Evolutionary conservation across 2,329 filamentous ascomycete species (phyloP).

Genomic region (Penicillium concentricum): DNA sequence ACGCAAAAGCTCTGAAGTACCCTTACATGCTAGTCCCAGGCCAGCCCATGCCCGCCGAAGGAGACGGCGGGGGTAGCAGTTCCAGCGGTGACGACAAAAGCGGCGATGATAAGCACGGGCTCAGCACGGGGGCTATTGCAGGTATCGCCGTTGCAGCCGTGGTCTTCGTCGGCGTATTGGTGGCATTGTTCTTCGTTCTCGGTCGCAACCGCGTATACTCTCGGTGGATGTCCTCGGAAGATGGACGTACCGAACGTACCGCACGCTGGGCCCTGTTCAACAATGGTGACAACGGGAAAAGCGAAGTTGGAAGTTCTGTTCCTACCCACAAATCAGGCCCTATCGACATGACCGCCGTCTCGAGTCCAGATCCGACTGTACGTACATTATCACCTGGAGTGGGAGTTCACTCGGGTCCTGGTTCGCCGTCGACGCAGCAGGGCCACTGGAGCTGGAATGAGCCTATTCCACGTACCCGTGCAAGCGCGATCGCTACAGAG

Average conservation of each 20-base stretch:
- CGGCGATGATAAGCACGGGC: slow-evolving; percentile 2
- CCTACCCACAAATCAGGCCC: neutral
- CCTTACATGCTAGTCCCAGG: slow-evolving; percentile 58
- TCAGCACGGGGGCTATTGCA: slow-evolving; percentile 55
- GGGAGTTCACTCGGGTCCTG: neutral
- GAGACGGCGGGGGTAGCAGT: slow-evolving; percentile 40
- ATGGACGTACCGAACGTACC: slow-evolving; percentile 33
- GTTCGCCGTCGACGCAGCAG: slow-evolving; percentile 2
- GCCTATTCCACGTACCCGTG: neutral
- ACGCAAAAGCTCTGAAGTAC: slow-evolving; percentile 48
- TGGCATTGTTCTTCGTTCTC: slow-evolving; percentile 39
- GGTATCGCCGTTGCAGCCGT: slow-evolving; percentile 58
- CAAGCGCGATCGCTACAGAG: slow-evolving; percentile 10
- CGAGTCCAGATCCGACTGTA: slow-evolving; percentile 9
- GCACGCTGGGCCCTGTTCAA: slow-evolving; percentile 34
- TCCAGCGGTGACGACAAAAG: neutral
- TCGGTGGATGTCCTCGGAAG: slow-evolving; percentile 36
- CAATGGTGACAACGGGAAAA: slow-evolving; percentile 15
- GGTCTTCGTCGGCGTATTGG: slow-evolving; percentile 50
- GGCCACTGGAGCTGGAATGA: slow-evolving; percentile 20
- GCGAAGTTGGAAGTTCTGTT: slow-evolving; percentile 13
- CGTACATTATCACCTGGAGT: slow-evolving; percentile 7
- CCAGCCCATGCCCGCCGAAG: slow-evolving; percentile 55
- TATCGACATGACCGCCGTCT: slow-evolving; percentile 7
- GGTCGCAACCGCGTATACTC: slow-evolving; percentile 37